Evolutionary conservation across 306 rosid genomes (phyloP).

Genomic region (Quercus berberidifolia): DNA sequence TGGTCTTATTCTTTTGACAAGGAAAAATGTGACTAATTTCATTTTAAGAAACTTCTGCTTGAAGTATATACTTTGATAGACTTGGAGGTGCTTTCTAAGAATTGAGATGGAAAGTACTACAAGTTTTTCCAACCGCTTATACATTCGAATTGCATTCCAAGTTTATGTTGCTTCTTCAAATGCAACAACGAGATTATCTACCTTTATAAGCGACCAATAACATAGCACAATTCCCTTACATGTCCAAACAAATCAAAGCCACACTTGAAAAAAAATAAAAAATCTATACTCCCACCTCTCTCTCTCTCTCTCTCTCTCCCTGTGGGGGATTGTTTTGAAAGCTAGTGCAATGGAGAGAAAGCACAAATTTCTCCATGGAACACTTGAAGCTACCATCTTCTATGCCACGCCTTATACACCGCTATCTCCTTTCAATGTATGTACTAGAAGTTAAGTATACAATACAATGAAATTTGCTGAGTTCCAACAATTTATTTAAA

Average conservation of each 20-base stretch:
- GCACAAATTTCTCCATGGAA: conserved; percentile 69
- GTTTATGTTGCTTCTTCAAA: conserved; percentile 32
- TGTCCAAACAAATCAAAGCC: conserved; percentile 11
- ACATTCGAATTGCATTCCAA: conserved; percentile 47
- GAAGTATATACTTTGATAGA: conserved; percentile 48
- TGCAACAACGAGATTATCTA: conserved; percentile 15
- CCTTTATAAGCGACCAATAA: conserved; percentile 29
- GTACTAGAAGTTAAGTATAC: conserved; percentile 3
- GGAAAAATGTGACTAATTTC: conserved; percentile 31
- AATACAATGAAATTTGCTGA: background rate
- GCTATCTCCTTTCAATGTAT: conserved; percentile 69
- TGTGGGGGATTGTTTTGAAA: background rate
- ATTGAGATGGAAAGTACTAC: conserved; percentile 38
- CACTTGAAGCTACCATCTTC: conserved; percentile 88
- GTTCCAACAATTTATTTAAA: no score
- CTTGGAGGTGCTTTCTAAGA: conserved; percentile 46
- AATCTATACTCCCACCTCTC: background rate
- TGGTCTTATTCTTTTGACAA: conserved; percentile 23
- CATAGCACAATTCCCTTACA: conserved; percentile 8
- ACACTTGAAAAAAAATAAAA: background rate
- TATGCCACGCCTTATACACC: conserved; percentile 70
- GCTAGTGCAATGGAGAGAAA: conserved; percentile 47
- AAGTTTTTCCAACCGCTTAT: conserved; percentile 64
- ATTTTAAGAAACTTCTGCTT: conserved; percentile 52
- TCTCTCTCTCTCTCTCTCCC: background rate